A percentile compares a stretch with the other conserved stretches of the same genome.
These are phyloP conservation scores for Hexamita inflata DNA, from an alignment of 208 protist genomes.

Conservation along the genomic window DNA sequence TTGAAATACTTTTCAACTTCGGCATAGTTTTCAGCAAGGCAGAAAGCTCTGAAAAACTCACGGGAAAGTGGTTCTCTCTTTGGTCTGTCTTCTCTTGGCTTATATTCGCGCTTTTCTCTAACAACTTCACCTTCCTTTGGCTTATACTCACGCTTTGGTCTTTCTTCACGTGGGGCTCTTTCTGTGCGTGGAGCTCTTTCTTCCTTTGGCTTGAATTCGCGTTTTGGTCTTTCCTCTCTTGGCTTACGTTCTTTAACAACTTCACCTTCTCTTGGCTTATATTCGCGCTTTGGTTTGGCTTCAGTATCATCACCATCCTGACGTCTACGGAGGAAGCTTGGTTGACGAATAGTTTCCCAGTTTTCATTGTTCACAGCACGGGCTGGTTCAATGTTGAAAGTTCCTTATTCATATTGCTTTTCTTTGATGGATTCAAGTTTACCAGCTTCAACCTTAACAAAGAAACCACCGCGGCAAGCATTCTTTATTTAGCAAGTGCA, in stretches of 20 bases:
- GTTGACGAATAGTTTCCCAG: neutral
- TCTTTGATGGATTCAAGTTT: neutral
- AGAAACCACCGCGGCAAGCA: neutral
- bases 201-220: neutral
- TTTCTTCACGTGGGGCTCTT: neutral
- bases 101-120: too few species aligned
- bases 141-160: neutral
- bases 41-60: neutral
- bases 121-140: neutral
- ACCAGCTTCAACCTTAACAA: neutral
- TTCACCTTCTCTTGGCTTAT: too few species aligned
- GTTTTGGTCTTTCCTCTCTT: neutral
- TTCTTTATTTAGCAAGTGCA: neutral
- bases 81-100: neutral
- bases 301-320: too few species aligned
- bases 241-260: too few species aligned
- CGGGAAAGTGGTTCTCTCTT: neutral
- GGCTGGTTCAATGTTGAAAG: neutral
- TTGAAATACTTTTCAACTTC: neutral
- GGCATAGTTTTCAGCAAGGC: neutral
- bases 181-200: neutral
- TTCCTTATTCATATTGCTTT: neutral
- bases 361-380: neutral
- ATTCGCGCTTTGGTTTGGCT: too few species aligned
- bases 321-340: neutral